Evolutionary conservation across 1,284 basidiomycete genomes (phyloP), one percentile per base, ranked within the genome.

Genomic region (Austroboletus novae-zelandiae): DNA sequence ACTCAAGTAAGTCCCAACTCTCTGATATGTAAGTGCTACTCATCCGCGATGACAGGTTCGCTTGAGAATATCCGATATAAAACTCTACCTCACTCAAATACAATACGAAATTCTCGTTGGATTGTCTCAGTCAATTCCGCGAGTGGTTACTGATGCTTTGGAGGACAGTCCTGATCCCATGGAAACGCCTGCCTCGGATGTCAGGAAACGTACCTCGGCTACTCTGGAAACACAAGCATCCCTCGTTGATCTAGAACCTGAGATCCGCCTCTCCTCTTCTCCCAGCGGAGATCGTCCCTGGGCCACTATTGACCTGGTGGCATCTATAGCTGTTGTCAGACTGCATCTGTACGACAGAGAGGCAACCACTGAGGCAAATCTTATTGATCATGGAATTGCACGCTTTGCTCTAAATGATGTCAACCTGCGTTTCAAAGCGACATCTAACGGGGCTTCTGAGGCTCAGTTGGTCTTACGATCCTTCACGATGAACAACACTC

Each of bases 401-500:
- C 79, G 85, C 35, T 95, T 99, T 66, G 85, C 91, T 2, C 74
- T 99, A 50, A 90, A 87, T 54, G 82, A 87, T 54, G 91, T 85
- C 52, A 86, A 80, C 37, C 74, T 98, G 53, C 84, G 91, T 51
- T 77, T 91, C 63, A 98, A 98, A 72, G 78, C 85, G 65, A 77
- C 95, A 20, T 90, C 89, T 15, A 85, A 95, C 66, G 86, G 88
- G 20, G 83, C 93, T 9, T 79, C 84, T 57, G 94, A 98, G 68
- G 86, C 89, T 3, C 94, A 98, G 68, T 74, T 98, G 44, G 78
- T 94, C 34, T 73, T 99, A 30, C 87, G 89, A 63, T 94, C 95
- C 0, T 88, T 99, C 62, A 94, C 93, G 0, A 89, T 98, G 74
- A 86, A 81, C 64, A 97, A 96, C 66, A 98, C 89, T 5, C 79